Percentiles rank a stretch among this genome's conserved stretches.
These are phyloP conservation scores for Astrothelium subdiscretum DNA, from an alignment of 495 filamentous ascomycete species.

Conservation along the genomic window DNA sequence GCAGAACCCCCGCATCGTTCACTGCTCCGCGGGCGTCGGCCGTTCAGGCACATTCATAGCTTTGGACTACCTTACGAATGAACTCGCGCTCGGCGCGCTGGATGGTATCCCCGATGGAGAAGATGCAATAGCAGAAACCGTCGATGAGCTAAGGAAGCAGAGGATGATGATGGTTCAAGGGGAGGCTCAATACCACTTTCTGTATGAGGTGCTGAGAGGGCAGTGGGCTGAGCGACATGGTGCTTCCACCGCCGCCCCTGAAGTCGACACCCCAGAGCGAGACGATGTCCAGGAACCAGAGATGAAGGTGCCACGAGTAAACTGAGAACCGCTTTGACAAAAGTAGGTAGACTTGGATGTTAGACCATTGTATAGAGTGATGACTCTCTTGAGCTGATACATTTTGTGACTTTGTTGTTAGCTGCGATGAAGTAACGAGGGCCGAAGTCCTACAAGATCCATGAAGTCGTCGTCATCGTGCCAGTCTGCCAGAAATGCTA, in stretches of 20 bases:
- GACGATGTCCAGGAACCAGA: too few relatives aligned
- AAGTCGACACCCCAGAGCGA: too few relatives aligned
- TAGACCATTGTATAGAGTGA: too few relatives aligned
- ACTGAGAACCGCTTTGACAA: too few relatives aligned
- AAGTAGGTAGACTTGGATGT: too few relatives aligned
- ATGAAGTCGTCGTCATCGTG: too few relatives aligned
- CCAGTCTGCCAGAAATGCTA: too few relatives aligned
- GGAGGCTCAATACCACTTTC: conserved; percentile 72
- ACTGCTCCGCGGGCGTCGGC: conserved; percentile 91
- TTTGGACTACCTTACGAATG: conserved; percentile 75
- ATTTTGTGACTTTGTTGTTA: too few relatives aligned
- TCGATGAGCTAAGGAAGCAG: conserved; percentile 76
- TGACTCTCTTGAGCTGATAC: too few relatives aligned
- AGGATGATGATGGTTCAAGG: conserved; percentile 94
- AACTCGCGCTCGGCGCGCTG: conserved; percentile 65
- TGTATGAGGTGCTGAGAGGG: conserved; percentile 78
- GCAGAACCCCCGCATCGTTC: conserved; percentile 73
- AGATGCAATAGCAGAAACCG: conserved; percentile 54
- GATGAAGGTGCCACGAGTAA: too few relatives aligned
- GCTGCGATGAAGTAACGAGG: too few relatives aligned
- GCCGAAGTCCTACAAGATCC: too few relatives aligned
- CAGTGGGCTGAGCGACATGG: conserved; percentile 27
- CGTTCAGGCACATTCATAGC: conserved; percentile 92
- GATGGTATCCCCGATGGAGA: conserved; percentile 27
- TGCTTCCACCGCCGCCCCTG: not conserved